Base-by-base conservation (phyloP, 1,284 basidiomycete genomes). In the Agaricales sp. region DNA sequence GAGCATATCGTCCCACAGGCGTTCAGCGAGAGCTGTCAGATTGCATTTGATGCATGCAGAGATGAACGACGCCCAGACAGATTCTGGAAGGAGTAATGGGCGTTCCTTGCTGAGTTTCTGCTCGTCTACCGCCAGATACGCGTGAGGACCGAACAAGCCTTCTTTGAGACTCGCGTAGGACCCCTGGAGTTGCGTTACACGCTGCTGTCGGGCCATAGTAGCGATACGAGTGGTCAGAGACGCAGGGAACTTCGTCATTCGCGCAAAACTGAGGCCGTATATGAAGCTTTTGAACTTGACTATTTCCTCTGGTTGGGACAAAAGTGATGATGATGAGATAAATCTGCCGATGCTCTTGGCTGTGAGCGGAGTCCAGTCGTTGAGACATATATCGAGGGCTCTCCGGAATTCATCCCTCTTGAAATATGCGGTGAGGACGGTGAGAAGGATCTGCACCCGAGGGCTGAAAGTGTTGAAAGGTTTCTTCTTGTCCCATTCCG, bases 1-100 rank as follows among this genome's bases (percentile, higher is more conserved):
- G 12, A 65, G 49, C 65, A 87, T 73, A 54, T 84, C 80, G 35
- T 76, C 68, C 86, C 85, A 87, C 3, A 87, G 57, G 24, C 63
- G 63, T 43, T 71, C 71, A 0, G 78, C 84, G 16, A 80, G 59
- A 49, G 84, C 78, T 39, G 68, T 66, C 43, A 71, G 65, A 23
- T 71, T 65, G 52, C 71, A 71, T 49, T 65, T 67, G 43, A 86
- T 61, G 53, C 86, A 85, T 14, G 73, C 77, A 2, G 68, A 69
- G 45, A 89, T 62, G 55, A 89, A 79, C 1, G 74, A 68, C 0
- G 70, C 68, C 85, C 85, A 89, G 16, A 68, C 63, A 8, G 69
- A 61, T 50, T 78, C 72, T 2, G 74, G 70, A 56, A 88, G 63
- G 11, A 73, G 61, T 16, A 81, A 63, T n/a, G 67, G 64, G 52